Conservation (phyloP, 495 filamentous ascomycete species). For the Penicillium lagena region DNA sequence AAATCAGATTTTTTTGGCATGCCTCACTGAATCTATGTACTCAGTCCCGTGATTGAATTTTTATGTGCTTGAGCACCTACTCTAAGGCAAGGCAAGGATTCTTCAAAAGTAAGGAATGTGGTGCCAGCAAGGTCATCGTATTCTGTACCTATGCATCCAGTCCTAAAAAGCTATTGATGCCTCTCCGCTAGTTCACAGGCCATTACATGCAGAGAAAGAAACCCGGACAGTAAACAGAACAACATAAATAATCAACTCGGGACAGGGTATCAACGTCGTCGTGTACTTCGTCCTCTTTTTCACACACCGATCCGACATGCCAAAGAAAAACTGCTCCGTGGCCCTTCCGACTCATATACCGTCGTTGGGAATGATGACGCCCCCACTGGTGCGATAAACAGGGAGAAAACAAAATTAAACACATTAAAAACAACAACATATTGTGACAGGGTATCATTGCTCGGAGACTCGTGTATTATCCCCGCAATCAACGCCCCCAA, state of each 20-base stretch:
- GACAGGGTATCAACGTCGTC: slow-evolving; percentile 32
- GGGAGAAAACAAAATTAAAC: slow-evolving; percentile 7
- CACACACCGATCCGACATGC: slow-evolving; percentile 5
- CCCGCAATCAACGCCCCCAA: slow-evolving; percentile 34
- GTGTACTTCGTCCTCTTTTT: slow-evolving; percentile 26
- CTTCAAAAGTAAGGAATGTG: no score
- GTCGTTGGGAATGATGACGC: slow-evolving; percentile 21
- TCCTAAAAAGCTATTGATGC: no score
- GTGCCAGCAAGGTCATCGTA: slow-evolving; percentile 6
- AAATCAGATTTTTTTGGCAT: no score
- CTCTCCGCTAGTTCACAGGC: no score
- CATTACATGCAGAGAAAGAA: slow-evolving; percentile 4
- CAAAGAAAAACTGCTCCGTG: slow-evolving; percentile 11
- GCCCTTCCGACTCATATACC: slow-evolving; percentile 17
- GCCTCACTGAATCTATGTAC: no score
- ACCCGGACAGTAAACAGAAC: slow-evolving; percentile 8
- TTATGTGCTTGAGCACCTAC: no score
- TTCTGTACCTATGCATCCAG: slow-evolving; percentile 13
- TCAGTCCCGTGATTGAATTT: no score
- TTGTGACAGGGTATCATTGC: slow-evolving; percentile 40
- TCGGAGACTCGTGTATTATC: slow-evolving; percentile 45
- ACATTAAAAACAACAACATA: slow-evolving; percentile 16
- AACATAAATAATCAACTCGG: background rate
- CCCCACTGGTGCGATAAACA: slow-evolving; percentile 9
- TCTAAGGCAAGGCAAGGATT: no score